A percentile compares a stretch with the other conserved stretches of the same genome.
Evolutionary conservation across 2,329 filamentous ascomycete genomes (phyloP).

Genomic region (Gyromitra esculenta): DNA sequence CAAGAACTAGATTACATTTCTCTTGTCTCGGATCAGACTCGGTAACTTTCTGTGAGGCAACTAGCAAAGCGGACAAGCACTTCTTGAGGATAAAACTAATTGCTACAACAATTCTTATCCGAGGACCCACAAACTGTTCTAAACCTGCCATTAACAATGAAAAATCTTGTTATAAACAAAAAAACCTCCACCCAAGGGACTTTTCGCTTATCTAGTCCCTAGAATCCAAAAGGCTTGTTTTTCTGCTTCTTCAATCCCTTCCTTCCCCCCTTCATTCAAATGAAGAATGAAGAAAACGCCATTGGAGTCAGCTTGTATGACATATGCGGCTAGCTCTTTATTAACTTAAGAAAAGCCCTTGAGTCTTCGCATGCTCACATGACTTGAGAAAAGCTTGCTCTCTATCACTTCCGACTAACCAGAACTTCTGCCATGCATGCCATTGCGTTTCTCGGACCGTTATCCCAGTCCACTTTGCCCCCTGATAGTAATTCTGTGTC

Average conservation of each 20-base stretch:
- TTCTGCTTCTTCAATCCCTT: background rate
- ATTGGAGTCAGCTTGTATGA: background rate
- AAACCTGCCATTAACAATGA: background rate
- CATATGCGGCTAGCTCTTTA: background rate
- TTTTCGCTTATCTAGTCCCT: background rate
- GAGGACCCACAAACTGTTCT: background rate
- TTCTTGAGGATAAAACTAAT: background rate
- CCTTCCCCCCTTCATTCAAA: no score
- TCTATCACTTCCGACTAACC: constrained; percentile 35
- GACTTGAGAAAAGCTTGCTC: constrained; percentile 21
- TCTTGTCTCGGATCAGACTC: background rate
- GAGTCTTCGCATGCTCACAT: constrained; percentile 5
- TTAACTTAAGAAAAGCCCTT: background rate
- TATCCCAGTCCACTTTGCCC: constrained; percentile 1
- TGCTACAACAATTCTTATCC: background rate
- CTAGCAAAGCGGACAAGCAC: no score
- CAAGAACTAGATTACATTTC: background rate
- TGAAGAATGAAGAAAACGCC: background rate
- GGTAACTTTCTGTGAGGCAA: background rate
- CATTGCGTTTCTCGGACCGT: constrained; percentile 21
- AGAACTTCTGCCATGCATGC: constrained; percentile 25
- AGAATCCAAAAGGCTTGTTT: background rate
- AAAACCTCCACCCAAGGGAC: background rate
- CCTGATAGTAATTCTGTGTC: constrained; percentile 14
- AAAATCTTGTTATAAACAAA: constrained; percentile 25